A percentile compares a stretch with the other conserved stretches of the same genome.
These are phyloP conservation scores for Silene noctiflora DNA, from an alignment of 179 eudicot genomes.

Conservation along the genomic window DNA sequence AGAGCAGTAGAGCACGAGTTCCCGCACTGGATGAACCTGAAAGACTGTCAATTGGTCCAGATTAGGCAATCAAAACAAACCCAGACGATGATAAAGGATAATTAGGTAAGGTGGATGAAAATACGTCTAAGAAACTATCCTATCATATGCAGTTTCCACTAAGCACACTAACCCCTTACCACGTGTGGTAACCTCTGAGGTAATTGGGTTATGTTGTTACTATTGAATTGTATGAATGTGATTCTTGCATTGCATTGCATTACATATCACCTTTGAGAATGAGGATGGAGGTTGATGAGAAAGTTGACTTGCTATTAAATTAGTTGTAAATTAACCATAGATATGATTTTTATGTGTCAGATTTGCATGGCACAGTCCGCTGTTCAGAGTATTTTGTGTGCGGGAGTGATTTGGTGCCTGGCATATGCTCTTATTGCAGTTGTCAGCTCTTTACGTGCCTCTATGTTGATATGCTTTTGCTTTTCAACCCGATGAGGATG, in stretches of 20 bases:
- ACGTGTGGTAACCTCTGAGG: neutral
- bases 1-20: neutral
- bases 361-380: conserved; percentile 30
- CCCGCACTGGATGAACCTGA: neutral
- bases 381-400: conserved; percentile 20
- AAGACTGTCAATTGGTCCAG: too few species aligned
- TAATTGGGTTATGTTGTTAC: neutral
- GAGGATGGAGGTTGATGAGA: neutral
- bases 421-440: conserved; percentile 31
- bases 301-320: neutral
- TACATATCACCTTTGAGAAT: neutral
- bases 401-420: conserved; percentile 31
- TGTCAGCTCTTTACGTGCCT: conserved; percentile 25
- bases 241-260: neutral
- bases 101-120: neutral
- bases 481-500: conserved; percentile 24
- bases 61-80: too few species aligned
- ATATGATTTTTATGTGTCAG: conserved; percentile 23
- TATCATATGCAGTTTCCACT: neutral
- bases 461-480: conserved; percentile 24
- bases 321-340: neutral
- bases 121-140: neutral
- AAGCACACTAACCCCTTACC: too few species aligned
- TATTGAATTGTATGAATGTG: neutral
- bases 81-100: neutral